A percentile compares a stretch with the other conserved stretches of the same genome.
Conservation (phyloP, 177 flowering plant genomes). For the Tripterygium wilfordii region DNA sequence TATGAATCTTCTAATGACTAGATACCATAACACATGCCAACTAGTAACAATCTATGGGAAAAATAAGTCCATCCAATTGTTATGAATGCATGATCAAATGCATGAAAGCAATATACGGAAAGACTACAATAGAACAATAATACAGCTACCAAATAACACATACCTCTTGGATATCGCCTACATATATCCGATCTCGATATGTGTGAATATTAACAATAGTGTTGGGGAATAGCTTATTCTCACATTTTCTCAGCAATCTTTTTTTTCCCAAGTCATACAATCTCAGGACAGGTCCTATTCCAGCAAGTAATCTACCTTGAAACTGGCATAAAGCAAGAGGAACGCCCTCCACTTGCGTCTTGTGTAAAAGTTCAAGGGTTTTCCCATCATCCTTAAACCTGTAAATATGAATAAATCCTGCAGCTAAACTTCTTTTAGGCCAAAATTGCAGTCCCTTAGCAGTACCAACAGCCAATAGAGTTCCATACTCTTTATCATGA, state of each 20-base stretch:
- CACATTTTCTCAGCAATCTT: slow-evolving; percentile 90
- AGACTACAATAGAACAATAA: neutral
- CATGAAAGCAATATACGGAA: neutral
- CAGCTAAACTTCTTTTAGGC: slow-evolving; percentile 63
- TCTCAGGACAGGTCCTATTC: slow-evolving; percentile 86
- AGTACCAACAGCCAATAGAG: slow-evolving; percentile 95
- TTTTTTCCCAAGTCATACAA: slow-evolving; percentile 91
- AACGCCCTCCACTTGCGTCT: slow-evolving; percentile 94
- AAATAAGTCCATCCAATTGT: too few relatives aligned
- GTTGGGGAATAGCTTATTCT: slow-evolving; percentile 95
- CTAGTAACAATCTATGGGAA: too few relatives aligned
- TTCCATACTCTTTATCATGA: slow-evolving; percentile 94
- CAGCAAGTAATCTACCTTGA: slow-evolving; percentile 95
- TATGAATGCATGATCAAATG: neutral
- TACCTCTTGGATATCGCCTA: slow-evolving; percentile 99
- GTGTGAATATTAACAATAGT: slow-evolving; percentile 79
- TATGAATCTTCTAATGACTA: too few relatives aligned
- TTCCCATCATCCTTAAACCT: slow-evolving; percentile 93
- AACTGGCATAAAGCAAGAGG: slow-evolving; percentile 93
- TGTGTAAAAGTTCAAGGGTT: slow-evolving; percentile 89
- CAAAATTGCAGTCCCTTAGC: slow-evolving; percentile 88
- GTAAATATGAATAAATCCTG: slow-evolving; percentile 87
- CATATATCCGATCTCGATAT: slow-evolving; percentile 94
- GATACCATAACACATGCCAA: too few relatives aligned
- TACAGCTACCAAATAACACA: slow-evolving; percentile 18